Base-by-base conservation (phyloP, 108 stramenopile species). In the Fistulifera pelliculosa region DNA sequence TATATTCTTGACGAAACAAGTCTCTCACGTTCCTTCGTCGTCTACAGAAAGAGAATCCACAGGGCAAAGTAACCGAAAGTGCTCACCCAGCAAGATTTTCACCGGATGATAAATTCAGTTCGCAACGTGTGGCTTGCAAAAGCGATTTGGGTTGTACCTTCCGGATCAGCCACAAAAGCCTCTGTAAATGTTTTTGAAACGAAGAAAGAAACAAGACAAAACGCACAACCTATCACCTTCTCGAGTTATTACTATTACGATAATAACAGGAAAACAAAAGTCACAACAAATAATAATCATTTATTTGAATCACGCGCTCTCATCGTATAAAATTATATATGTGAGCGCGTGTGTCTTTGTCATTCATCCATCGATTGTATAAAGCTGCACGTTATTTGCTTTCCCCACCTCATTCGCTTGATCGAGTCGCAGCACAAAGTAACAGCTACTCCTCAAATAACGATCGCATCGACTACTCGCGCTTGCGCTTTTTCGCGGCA, bases 31-130 rank as follows among this genome's bases (percentile, higher is more conserved):
- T n/a, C n/a, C n/a, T n/a, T n/a, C n/a, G n/a, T n/a, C n/a, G n/a
- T n/a, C n/a, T 8, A 71, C 66, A 95, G 94, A 96, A 96, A 73
- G 68, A 77, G 43, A 83, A 73, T 41, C 93, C 92, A 1, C 73
- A 77, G 22, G 87, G 75, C 26, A 83, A 81, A 56, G 77, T 90
- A 7, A 95, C 97, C 13, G 83, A 93, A 66, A 87, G 87, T 57
- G 94, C 94, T 18, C 94, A 98, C 62, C 95, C 94, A 10, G 98
- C 98, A 10, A 71, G 99, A 50, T 99, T 99, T 72, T 94, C 91
- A 53, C 99, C 99, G 0, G 99, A 99, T 65, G 99, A 99, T 72
- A 99, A 99, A 79, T 98, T 98, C 71, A 91, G 88, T 42, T 42
- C 76, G 53, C 96, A 98, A 68, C 71, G 99, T 19, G 85, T 99